Conservation (phyloP, 2,329 filamentous ascomycete genomes). For the Allantophomopsis cytisporea region DNA sequence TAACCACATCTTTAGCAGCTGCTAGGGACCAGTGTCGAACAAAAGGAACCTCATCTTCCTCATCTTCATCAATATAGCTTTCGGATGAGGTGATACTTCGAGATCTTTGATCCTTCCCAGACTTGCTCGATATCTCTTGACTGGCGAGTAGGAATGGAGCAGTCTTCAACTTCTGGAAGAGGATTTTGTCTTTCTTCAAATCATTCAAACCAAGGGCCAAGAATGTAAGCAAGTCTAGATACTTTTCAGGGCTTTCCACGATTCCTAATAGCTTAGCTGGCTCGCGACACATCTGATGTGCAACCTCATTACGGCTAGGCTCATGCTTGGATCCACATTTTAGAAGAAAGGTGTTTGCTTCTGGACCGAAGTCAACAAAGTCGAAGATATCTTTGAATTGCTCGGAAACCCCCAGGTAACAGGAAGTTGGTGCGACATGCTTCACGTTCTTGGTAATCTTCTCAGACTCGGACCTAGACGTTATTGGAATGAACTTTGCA, state of each 20-base stretch:
- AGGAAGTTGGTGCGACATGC: slow-evolving; percentile 55
- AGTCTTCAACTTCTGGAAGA: slow-evolving; percentile 64
- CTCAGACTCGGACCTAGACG: slow-evolving; percentile 15
- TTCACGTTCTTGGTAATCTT: slow-evolving; percentile 25
- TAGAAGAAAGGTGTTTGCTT: slow-evolving; percentile 79
- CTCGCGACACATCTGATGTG: slow-evolving; percentile 68
- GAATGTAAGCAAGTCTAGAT: slow-evolving; percentile 68
- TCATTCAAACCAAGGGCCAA: slow-evolving; percentile 58
- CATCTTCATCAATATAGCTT: slow-evolving; percentile 21
- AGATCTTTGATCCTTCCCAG: neutral
- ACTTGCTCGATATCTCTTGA: slow-evolving; percentile 43
- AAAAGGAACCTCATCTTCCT: slow-evolving; percentile 24
- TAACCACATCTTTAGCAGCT: slow-evolving; percentile 56
- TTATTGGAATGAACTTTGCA: slow-evolving; percentile 60
- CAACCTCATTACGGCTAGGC: slow-evolving; percentile 77
- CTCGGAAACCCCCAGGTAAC: slow-evolving; percentile 62
- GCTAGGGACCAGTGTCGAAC: slow-evolving; percentile 54
- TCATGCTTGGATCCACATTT: slow-evolving; percentile 85
- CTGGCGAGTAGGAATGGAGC: slow-evolving; percentile 74
- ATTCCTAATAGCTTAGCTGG: slow-evolving; percentile 70
- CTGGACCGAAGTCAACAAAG: slow-evolving; percentile 84
- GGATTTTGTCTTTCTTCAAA: slow-evolving; percentile 64
- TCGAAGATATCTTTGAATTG: slow-evolving; percentile 86
- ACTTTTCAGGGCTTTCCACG: slow-evolving; percentile 73
- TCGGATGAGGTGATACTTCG: neutral